Evolutionary conservation across 805 yeast genomes (phyloP).

Genomic region (Spathaspora boniae): DNA sequence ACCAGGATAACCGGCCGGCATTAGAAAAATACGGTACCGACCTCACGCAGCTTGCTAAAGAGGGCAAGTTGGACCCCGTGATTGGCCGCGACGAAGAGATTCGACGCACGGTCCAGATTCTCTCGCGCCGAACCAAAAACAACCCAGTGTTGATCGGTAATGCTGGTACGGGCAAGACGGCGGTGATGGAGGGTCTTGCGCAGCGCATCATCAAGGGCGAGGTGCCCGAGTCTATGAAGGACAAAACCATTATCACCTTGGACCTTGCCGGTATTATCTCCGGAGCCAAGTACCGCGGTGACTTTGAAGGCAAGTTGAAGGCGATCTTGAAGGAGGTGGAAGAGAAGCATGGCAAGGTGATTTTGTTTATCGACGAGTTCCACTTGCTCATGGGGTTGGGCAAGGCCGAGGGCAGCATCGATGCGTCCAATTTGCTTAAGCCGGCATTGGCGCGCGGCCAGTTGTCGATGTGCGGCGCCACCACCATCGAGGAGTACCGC

Average conservation of each 20-base stretch:
- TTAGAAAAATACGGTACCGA: constrained; percentile 83
- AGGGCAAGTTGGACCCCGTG: constrained; percentile 93
- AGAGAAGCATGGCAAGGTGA: constrained; percentile 68
- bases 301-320: constrained; percentile 88
- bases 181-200: constrained; percentile 94
- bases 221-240: constrained; percentile 91
- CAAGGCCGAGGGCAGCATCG: constrained; percentile 91
- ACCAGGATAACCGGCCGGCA: constrained; percentile 60
- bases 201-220: constrained; percentile 88
- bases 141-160: constrained; percentile 93
- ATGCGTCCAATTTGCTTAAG: constrained; percentile 88
- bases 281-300: constrained; percentile 95
- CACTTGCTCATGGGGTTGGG: constrained; percentile 89
- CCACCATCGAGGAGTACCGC: constrained; percentile 89
- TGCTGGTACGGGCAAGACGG: constrained; percentile 98
- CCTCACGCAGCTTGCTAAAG: constrained; percentile 78
- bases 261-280: constrained; percentile 88
- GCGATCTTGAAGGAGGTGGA: constrained; percentile 80
- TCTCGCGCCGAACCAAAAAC: constrained; percentile 90
- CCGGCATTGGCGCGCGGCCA: constrained; percentile 93
- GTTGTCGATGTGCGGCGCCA: constrained; percentile 93
- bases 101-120: constrained; percentile 84
- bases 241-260: constrained; percentile 75
- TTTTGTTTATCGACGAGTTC: constrained; percentile 86
- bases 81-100: constrained; percentile 97